These are phyloP conservation scores for Solanum arcanum DNA, from an alignment of 257 asterid genomes.

Conservation along the genomic window DNA sequence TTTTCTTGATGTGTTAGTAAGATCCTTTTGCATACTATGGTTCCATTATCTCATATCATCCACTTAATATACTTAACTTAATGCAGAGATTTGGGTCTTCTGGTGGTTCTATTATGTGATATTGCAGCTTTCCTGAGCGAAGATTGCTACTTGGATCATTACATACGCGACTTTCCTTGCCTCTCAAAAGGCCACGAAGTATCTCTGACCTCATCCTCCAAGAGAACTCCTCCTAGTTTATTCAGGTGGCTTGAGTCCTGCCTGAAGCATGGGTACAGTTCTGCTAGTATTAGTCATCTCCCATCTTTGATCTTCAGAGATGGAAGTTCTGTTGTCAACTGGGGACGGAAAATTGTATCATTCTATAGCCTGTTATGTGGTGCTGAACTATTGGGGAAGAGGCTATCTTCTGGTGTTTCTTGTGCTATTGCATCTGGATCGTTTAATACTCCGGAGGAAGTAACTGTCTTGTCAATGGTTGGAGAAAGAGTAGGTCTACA, in stretches of 20 bases:
- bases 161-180: conserved; percentile 77
- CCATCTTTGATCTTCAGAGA: conserved; percentile 61
- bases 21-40: not conserved
- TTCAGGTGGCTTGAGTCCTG: conserved; percentile 90
- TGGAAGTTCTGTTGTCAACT: conserved; percentile 57
- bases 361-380: conserved; percentile 91
- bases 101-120: conserved; percentile 59
- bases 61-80: not conserved
- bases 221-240: conserved; percentile 63
- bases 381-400: conserved; percentile 49
- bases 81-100: conserved; percentile 77
- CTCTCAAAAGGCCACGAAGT: conserved; percentile 30
- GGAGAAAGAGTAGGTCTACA: conserved; percentile 92
- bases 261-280: conserved; percentile 55
- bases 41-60: not conserved
- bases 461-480: conserved; percentile 84
- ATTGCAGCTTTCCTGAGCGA: conserved; percentile 62
- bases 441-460: conserved; percentile 56
- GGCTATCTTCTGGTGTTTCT: conserved; percentile 70
- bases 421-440: conserved; percentile 68
- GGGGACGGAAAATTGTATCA: conserved; percentile 82
- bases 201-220: conserved; percentile 17
- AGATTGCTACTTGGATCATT: conserved; percentile 76
- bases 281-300: conserved; percentile 54
- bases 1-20: not conserved